Conservation (phyloP, 768 basidiomycete species). For the Mycena rebaudengoi region DNA sequence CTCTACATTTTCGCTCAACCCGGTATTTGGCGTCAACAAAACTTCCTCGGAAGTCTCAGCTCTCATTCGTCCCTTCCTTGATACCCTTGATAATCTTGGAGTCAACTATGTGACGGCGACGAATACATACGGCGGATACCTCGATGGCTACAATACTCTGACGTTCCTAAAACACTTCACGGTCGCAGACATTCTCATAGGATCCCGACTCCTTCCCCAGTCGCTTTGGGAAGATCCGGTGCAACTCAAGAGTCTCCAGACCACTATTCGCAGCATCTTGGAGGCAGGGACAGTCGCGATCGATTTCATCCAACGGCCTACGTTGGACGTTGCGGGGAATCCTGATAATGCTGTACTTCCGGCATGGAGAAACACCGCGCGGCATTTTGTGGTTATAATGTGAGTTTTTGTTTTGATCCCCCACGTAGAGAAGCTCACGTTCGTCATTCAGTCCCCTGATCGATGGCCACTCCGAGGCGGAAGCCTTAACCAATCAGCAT, state of each 20-base stretch:
- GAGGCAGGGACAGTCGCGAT: constrained; percentile 6
- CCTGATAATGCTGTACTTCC: constrained; percentile 14
- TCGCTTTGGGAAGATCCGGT: constrained; percentile 15
- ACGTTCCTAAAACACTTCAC: neutral
- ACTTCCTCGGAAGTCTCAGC: constrained; percentile 8
- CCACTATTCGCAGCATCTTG: constrained; percentile 8
- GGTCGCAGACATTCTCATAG: neutral
- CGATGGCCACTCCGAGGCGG: constrained; percentile 10
- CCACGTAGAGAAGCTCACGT: constrained; percentile 1
- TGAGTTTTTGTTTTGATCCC: neutral
- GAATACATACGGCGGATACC: constrained; percentile 13
- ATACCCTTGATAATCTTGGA: constrained; percentile 16
- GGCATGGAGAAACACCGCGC: constrained; percentile 13
- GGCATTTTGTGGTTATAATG: constrained; percentile 1
- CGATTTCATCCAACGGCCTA: constrained; percentile 10
- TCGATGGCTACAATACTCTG: neutral
- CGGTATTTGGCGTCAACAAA: constrained; percentile 10
- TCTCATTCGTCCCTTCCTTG: constrained; percentile 14
- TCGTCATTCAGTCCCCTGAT: constrained; percentile 5
- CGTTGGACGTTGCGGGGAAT: constrained; percentile 13
- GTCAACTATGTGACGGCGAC: constrained; percentile 6
- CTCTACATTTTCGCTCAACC: constrained; percentile 12
- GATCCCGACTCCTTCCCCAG: constrained; percentile 8
- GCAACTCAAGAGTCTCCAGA: constrained; percentile 3
- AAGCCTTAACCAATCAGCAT: constrained; percentile 8